These are phyloP conservation scores for Phytophthora pinifolia DNA, from an alignment of 352 stramenopile species.

Conservation along the genomic window DNA sequence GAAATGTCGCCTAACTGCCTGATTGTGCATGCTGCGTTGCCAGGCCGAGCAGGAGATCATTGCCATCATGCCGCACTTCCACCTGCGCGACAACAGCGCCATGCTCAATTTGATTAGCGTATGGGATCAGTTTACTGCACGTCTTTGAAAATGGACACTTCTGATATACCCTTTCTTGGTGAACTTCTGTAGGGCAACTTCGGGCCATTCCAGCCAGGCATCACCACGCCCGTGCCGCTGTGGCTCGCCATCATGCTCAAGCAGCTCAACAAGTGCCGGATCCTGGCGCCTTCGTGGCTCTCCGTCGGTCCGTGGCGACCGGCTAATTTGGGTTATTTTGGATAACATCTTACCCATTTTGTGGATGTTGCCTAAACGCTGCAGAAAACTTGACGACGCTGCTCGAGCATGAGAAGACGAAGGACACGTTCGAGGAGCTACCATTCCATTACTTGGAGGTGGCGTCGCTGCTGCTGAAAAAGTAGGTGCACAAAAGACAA, in stretches of 20 bases:
- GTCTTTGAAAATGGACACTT: slow-evolving; percentile 9
- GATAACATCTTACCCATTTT: slow-evolving; percentile 14
- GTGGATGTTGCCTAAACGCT: slow-evolving; percentile 1
- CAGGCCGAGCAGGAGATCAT: slow-evolving; percentile 89
- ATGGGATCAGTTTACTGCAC: slow-evolving; percentile 9
- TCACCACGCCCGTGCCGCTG: slow-evolving; percentile 79
- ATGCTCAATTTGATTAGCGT: slow-evolving; percentile 84
- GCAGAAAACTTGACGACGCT: slow-evolving; percentile 58
- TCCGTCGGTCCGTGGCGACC: slow-evolving; percentile 49
- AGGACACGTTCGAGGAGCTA: slow-evolving; percentile 75
- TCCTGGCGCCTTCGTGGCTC: slow-evolving; percentile 82
- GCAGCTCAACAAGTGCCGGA: slow-evolving; percentile 87
- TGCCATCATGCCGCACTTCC: slow-evolving; percentile 84
- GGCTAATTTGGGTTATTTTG: slow-evolving; percentile 11
- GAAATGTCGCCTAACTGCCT: background rate
- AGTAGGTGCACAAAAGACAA: slow-evolving; percentile 40
- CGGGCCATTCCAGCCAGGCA: slow-evolving; percentile 86
- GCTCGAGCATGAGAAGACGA: slow-evolving; percentile 73
- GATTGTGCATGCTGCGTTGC: slow-evolving; percentile 2
- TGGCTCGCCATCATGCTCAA: slow-evolving; percentile 91
- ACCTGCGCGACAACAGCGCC: slow-evolving; percentile 73
- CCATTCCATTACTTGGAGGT: slow-evolving; percentile 90
- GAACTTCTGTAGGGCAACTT: slow-evolving; percentile 63
- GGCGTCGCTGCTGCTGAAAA: slow-evolving; percentile 78
- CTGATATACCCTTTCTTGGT: slow-evolving; percentile 1